Percentiles rank a stretch among this genome's conserved stretches.
Evolutionary conservation across 208 protist species (phyloP).

Genomic region (Naegleria fowleri): DNA sequence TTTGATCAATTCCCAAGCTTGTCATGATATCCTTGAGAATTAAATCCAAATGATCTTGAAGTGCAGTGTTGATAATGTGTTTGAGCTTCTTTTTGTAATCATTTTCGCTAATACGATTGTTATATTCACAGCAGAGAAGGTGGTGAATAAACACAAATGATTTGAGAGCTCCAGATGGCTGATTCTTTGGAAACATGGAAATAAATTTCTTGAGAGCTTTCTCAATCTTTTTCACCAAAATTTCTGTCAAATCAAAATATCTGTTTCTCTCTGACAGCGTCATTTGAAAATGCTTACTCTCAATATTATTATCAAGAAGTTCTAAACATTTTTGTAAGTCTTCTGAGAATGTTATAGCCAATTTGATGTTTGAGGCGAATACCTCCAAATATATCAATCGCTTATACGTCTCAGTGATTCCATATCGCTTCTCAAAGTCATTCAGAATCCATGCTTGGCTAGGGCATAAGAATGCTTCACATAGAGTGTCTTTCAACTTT

Average conservation of each 20-base stretch:
- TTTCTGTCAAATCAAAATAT: conserved; percentile 1
- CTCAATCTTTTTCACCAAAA: neutral
- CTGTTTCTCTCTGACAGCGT: neutral
- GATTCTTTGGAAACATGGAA: neutral
- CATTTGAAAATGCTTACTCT: neutral
- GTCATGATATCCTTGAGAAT: neutral
- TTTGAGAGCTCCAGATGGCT: neutral
- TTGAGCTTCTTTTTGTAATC: neutral
- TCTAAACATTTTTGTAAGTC: neutral
- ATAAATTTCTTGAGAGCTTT: neutral
- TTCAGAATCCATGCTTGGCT: neutral
- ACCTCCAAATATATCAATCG: neutral
- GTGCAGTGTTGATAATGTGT: neutral
- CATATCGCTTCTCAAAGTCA: neutral
- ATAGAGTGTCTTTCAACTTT: neutral
- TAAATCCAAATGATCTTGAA: neutral
- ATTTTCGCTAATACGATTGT: neutral
- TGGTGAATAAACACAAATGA: neutral
- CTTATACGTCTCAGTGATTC: neutral
- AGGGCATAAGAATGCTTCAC: neutral
- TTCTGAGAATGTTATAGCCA: neutral
- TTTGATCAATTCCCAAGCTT: neutral
- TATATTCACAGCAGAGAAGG: neutral
- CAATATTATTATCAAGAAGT: neutral
- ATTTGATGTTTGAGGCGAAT: neutral